Conservation (phyloP, 2,329 filamentous ascomycete species). For the Kalmusia sp. region DNA sequence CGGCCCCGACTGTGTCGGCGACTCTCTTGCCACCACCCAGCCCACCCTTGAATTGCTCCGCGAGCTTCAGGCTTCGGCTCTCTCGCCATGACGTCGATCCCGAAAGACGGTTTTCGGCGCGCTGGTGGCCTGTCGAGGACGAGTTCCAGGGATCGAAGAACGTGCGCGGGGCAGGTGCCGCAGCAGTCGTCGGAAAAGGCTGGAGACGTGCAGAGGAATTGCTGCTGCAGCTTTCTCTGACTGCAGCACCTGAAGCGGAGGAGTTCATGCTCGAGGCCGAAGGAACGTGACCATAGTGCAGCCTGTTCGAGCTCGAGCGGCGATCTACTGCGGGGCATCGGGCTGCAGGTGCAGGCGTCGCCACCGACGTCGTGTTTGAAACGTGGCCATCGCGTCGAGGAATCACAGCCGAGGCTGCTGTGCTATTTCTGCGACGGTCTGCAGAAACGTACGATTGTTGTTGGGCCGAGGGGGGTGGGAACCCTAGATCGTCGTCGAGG, state of each 20-base stretch:
- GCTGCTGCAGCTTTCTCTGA: background rate
- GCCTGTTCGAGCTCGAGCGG: background rate
- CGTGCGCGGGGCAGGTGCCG: constrained; percentile 27
- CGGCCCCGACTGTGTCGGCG: constrained; percentile 70
- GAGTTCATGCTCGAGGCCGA: background rate
- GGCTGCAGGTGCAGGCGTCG: background rate
- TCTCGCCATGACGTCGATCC: constrained; percentile 74
- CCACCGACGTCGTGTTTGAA: background rate
- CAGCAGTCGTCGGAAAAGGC: constrained; percentile 6
- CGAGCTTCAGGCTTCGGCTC: constrained; percentile 72
- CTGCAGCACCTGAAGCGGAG: background rate
- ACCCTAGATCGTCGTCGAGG: constrained; percentile 11
- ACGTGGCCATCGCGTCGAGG: background rate
- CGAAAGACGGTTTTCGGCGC: constrained; percentile 70
- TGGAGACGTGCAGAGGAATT: background rate
- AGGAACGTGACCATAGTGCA: constrained; percentile 6
- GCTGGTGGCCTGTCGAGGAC: constrained; percentile 79
- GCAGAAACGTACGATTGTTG: constrained; percentile 2
- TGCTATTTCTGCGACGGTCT: background rate
- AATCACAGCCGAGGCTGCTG: background rate
- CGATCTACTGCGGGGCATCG: constrained; percentile 1
- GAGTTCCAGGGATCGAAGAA: constrained; percentile 76
- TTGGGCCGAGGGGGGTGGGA: constrained; percentile 17
- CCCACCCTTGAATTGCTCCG: constrained; percentile 69
- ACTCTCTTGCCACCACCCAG: constrained; percentile 64